Evolutionary conservation across 2,329 filamentous ascomycete genomes (phyloP).

Genomic region (Aspergillus melleus): DNA sequence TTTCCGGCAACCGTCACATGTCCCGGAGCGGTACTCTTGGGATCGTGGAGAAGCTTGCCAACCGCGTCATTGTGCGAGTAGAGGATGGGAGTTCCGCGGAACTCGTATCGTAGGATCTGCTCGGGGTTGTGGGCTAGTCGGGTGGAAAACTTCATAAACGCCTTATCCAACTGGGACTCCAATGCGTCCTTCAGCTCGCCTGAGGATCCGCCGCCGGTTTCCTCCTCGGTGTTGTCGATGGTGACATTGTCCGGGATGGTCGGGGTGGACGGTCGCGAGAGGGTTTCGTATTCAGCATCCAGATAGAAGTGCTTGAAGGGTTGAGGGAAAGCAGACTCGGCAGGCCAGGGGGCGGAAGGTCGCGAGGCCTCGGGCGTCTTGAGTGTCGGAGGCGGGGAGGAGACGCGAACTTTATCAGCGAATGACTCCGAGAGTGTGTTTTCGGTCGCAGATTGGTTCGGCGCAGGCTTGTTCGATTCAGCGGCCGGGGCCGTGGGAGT

Average conservation of each 20-base stretch:
- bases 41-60: slow-evolving; percentile 60
- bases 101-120: slow-evolving; percentile 80
- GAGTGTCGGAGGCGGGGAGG: slow-evolving; percentile 33
- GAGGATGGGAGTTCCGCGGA: slow-evolving; percentile 69
- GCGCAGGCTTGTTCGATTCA: slow-evolving; percentile 36
- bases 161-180: slow-evolving; percentile 71
- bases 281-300: slow-evolving; percentile 88
- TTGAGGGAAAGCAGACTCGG: slow-evolving; percentile 60
- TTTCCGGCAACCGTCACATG: slow-evolving; percentile 30
- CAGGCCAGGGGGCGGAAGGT: slow-evolving; percentile 74
- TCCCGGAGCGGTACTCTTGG: slow-evolving; percentile 19
- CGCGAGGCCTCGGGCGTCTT: slow-evolving; percentile 36
- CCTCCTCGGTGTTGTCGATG: slow-evolving; percentile 39
- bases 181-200: slow-evolving; percentile 66
- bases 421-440: slow-evolving; percentile 74
- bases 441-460: slow-evolving; percentile 40
- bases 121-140: slow-evolving; percentile 77
- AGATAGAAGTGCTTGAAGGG: slow-evolving; percentile 78
- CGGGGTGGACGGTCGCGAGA: slow-evolving; percentile 59
- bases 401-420: slow-evolving; percentile 65
- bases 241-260: slow-evolving; percentile 50
- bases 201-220: slow-evolving; percentile 35
- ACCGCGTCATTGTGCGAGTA: slow-evolving; percentile 77
- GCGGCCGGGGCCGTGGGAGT: slow-evolving; percentile 19
- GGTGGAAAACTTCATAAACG: slow-evolving; percentile 79